Base-by-base conservation (phyloP, 179 eudicot genomes). In the Drosera spatulata region DNA sequence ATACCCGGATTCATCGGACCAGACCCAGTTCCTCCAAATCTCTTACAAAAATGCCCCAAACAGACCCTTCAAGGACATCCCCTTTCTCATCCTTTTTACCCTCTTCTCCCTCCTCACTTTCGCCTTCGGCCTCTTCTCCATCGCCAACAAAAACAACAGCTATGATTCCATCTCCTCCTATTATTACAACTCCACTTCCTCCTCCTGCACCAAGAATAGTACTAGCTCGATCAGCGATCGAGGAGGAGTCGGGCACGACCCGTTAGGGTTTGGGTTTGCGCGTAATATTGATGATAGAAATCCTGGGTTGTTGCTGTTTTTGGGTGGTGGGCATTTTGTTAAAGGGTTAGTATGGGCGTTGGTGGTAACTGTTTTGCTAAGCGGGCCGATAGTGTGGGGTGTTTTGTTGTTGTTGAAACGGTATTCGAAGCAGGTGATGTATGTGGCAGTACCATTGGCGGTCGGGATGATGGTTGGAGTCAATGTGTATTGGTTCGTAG, bases 401-500 rank as follows among this genome's bases (percentile, higher is more conserved):
- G 69, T 86, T 14, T 82, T 91, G 66, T 70, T 80, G 69, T 77
- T 85, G 75, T 90, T 93, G 51, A 93, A 84, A 62, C 85, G 70
- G 69, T 93, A 77, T 51, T 69, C 96, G 48, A 91, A 85, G 68
- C 97, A 88, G 74, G 65, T 91, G 51, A 97, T 93, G 50, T 93
- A 93, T 74, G 74, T 61, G 3, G 79, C 86, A 9, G 78, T 89
- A 43, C 99, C 99, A 52, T 81, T 89, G 64, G 81, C 86, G 61
- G 55, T 89, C 45, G 60, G 82, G 4, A 79, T 93, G 8, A 96
- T 94, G 1, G 52, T 86, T 66, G 77, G 65, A 63, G 39, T 89
- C 10, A 80, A 93, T 63, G 82, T 89, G 11, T 93, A 84, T 50
- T 91, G 99, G 99, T 93, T 93, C 63, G 95, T 89, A 60, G 95